These are phyloP conservation scores for Schizosaccharomyces versatilis DNA, from an alignment of 1,139 yeast genomes.

Conservation along the genomic window DNA sequence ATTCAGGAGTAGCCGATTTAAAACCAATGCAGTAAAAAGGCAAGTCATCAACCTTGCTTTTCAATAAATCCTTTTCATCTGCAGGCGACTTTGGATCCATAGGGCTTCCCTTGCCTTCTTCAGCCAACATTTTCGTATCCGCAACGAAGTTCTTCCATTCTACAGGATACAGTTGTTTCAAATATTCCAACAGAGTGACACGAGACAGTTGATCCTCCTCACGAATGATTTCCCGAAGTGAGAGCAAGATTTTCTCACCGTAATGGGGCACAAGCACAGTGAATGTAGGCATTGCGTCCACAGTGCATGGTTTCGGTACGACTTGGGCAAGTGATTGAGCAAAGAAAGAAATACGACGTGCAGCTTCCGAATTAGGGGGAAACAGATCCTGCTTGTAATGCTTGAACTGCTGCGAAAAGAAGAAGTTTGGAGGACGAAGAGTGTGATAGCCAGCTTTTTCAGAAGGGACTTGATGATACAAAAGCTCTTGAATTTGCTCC, in stretches of 20 bases:
- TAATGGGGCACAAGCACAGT: conserved; percentile 95
- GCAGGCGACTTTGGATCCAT: conserved; percentile 37
- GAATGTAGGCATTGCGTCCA: conserved; percentile 97
- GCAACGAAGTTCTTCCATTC: conserved; percentile 99
- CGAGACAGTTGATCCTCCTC: conserved; percentile 97
- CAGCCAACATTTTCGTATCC: conserved; percentile 94
- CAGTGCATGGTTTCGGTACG: conserved; percentile 93
- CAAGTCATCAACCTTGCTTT: conserved; percentile 81
- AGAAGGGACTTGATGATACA: conserved; percentile 84
- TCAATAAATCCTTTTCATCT: conserved; percentile 45
- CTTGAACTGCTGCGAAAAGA: conserved; percentile 92
- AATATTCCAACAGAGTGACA: conserved; percentile 83
- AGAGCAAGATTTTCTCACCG: conserved; percentile 83
- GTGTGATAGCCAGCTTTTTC: conserved; percentile 96
- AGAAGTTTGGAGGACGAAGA: conserved; percentile 94
- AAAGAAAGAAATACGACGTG: conserved; percentile 95
- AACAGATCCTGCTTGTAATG: conserved; percentile 84
- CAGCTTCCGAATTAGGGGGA: conserved; percentile 93
- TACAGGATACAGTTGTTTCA: conserved; percentile 93
- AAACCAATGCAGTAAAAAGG: conserved; percentile 98
- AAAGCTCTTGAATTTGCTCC: conserved; percentile 89
- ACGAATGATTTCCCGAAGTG: conserved; percentile 90
- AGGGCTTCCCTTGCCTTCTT: conserved; percentile 53
- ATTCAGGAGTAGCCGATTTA: conserved; percentile 98
- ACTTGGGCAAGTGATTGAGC: conserved; percentile 97